phyloP scores from a whole-genome alignment of 2,329 filamentous ascomycete species.

The Fusarium citri region DNA sequence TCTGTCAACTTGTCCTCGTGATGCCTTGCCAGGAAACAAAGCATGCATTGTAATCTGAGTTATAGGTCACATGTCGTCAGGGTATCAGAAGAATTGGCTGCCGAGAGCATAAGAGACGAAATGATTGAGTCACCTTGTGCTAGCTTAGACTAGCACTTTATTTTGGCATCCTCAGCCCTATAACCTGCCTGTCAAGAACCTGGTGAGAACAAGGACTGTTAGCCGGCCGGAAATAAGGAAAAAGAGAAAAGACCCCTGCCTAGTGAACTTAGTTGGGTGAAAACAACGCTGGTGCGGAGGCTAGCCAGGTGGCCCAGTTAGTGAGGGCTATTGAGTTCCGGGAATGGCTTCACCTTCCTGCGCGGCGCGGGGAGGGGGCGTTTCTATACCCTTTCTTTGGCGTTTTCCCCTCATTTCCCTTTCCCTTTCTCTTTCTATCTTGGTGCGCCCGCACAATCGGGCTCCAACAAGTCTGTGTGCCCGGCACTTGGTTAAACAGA shows the following conservation, averaged over 20 bases:
- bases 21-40: neutral
- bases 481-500: slow-evolving; percentile 19
- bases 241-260: neutral
- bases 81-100: neutral
- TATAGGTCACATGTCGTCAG: neutral
- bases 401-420: neutral
- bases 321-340: slow-evolving; percentile 6
- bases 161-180: neutral
- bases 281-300: neutral
- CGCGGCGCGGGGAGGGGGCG: neutral
- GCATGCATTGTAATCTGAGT: neutral
- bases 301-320: neutral
- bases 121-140: neutral
- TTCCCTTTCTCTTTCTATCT: neutral
- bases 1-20: neutral
- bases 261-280: neutral
- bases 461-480: neutral
- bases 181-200: neutral
- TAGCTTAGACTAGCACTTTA: neutral
- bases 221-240: neutral
- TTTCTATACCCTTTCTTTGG: neutral
- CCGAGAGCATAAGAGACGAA: neutral
- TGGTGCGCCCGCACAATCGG: neutral
- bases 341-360: slow-evolving; percentile 24
- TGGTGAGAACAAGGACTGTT: neutral